Percentiles rank a stretch among this genome's conserved stretches.
Evolutionary conservation across 2,329 filamentous ascomycete genomes (phyloP).

Genomic region (Ophiobolus disseminans): DNA sequence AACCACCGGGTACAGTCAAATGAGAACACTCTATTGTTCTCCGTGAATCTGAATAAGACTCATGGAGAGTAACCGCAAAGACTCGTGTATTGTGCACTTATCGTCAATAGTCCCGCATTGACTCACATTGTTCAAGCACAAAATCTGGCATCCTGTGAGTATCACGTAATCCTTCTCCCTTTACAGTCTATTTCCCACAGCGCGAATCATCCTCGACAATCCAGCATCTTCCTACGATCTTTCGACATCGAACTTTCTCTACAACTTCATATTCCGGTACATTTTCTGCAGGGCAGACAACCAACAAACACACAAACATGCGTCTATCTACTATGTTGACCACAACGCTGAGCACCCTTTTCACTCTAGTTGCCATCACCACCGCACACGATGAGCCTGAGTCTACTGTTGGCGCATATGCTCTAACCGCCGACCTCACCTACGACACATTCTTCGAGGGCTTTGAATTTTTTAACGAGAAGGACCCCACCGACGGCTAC

Average conservation of each 20-base stretch:
- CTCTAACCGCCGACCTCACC: constrained; percentile 35
- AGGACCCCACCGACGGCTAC: constrained; percentile 41
- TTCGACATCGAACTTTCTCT: not conserved
- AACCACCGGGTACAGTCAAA: too few relatives aligned
- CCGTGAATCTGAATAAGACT: not conserved
- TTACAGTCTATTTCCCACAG: not conserved
- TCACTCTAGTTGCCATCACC: constrained; percentile 5
- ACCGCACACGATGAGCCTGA: constrained; percentile 3
- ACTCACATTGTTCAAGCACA: constrained; percentile 1
- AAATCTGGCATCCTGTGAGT: not conserved
- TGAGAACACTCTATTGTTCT: constrained; percentile 15
- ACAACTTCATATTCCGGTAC: not conserved
- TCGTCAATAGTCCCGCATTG: not conserved
- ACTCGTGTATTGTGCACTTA: not conserved
- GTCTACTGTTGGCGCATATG: constrained; percentile 19
- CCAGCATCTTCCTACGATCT: not conserved
- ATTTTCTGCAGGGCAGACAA: constrained; percentile 1
- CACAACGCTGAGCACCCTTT: constrained; percentile 17
- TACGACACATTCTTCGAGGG: constrained; percentile 42
- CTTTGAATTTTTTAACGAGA: constrained; percentile 39
- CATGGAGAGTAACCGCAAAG: not conserved
- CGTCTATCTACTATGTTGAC: not conserved
- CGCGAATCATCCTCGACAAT: not conserved
- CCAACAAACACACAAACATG: constrained; percentile 2
- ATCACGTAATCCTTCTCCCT: not conserved